A percentile compares a stretch with the other conserved stretches of the same genome.
These are phyloP conservation scores for Erodium texanum DNA, from an alignment of 441 rosid genomes.

Conservation along the genomic window DNA sequence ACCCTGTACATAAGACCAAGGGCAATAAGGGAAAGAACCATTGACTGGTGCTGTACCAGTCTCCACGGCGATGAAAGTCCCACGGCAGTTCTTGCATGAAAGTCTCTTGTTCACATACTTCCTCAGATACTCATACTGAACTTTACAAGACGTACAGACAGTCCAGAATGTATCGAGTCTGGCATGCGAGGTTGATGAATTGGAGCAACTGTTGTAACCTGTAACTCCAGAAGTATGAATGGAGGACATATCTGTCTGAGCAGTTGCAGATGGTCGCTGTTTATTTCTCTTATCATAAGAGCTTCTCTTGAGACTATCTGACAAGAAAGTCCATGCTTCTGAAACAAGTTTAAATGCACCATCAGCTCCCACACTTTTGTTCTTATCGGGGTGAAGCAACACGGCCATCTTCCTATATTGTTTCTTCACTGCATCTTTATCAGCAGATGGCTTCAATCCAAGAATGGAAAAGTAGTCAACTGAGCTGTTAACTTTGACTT, in stretches of 20 bases:
- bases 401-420: slow-evolving; percentile 88
- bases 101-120: slow-evolving; percentile 96
- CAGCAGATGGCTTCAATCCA: slow-evolving; percentile 85
- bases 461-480: slow-evolving; percentile 75
- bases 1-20: slow-evolving; percentile 52
- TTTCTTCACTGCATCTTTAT: slow-evolving; percentile 73
- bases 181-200: slow-evolving; percentile 42
- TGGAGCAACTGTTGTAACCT: slow-evolving; percentile 33
- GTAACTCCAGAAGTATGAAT: slow-evolving; percentile 41
- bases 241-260: slow-evolving; percentile 44
- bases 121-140: slow-evolving; percentile 92
- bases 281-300: slow-evolving; percentile 68
- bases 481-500: slow-evolving; percentile 49
- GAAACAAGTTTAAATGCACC: slow-evolving; percentile 94
- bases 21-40: slow-evolving; percentile 74
- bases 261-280: slow-evolving; percentile 39
- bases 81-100: slow-evolving; percentile 97
- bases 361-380: slow-evolving; percentile 88
- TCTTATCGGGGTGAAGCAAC: slow-evolving; percentile 89
- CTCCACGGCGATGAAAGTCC: slow-evolving; percentile 84
- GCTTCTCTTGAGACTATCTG: slow-evolving; percentile 60
- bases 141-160: slow-evolving; percentile 94
- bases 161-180: slow-evolving; percentile 97
- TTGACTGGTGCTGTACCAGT: slow-evolving; percentile 84
- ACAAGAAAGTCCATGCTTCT: slow-evolving; percentile 82